Evolutionary conservation across 2,329 filamentous ascomycete species (phyloP).

Genomic region (Biscogniauxia mediterranea): DNA sequence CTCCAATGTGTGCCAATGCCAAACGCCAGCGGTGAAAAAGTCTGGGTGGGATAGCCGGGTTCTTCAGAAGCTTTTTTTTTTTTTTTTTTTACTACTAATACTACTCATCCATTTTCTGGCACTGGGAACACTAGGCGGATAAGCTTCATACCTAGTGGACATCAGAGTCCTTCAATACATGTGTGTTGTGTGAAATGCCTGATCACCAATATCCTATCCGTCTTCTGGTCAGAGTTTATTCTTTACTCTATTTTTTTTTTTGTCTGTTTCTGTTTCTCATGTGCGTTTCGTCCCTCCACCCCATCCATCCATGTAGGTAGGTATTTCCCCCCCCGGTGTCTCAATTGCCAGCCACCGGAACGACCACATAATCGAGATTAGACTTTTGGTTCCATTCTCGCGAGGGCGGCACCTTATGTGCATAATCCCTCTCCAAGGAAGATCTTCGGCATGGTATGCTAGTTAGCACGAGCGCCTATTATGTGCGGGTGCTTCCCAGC

Average conservation of each 20-base stretch:
- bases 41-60: conserved; percentile 13
- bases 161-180: not conserved
- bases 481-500: not conserved
- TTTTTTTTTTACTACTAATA: not conserved
- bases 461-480: not conserved
- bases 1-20: conserved; percentile 16
- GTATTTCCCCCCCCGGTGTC: not conserved
- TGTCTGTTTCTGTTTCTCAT: not conserved
- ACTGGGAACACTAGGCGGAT: conserved; percentile 13
- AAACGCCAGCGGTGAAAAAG: conserved; percentile 14
- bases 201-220: not conserved
- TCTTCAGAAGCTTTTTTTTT: conserved; percentile 12
- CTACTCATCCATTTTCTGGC: conserved; percentile 9
- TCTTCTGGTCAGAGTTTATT: not conserved
- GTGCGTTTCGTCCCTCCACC: not conserved
- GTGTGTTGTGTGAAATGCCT: not conserved
- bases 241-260: no score
- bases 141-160: conserved; percentile 12
- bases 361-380: conserved; percentile 18
- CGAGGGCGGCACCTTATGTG: conserved; percentile 9
- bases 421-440: conserved; percentile 2
- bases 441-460: conserved; percentile 1
- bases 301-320: not conserved
- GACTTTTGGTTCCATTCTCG: conserved; percentile 8
- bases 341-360: conserved; percentile 14